phyloP scores from a whole-genome alignment of 2,329 filamentous ascomycete species.

The Nigrograna mackinnonii region DNA sequence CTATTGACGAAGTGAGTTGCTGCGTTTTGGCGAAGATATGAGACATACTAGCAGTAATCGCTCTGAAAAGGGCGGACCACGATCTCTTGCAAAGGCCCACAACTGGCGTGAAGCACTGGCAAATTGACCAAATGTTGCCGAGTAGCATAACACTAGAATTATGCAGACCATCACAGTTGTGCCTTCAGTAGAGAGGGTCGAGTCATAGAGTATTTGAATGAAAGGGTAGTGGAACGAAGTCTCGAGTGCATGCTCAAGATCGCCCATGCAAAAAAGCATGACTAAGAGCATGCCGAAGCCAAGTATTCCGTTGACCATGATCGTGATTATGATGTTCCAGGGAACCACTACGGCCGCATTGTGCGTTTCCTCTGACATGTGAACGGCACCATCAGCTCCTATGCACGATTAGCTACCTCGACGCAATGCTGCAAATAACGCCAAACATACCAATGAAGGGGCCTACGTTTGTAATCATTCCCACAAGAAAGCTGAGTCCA shows the following conservation, averaged over 20 bases:
- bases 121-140: slow-evolving; percentile 26
- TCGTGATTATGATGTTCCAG: slow-evolving; percentile 32
- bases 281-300: slow-evolving; percentile 33
- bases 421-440: too few relatives aligned
- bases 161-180: slow-evolving; percentile 48
- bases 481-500: slow-evolving; percentile 45
- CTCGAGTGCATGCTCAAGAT: slow-evolving; percentile 16
- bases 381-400: slow-evolving; percentile 1
- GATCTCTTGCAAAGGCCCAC: slow-evolving; percentile 36
- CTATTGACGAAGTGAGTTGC: too few relatives aligned
- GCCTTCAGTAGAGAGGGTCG: slow-evolving; percentile 16
- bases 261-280: slow-evolving; percentile 28
- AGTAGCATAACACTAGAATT: slow-evolving; percentile 27
- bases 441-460: slow-evolving; percentile 17
- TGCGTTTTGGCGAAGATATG: too few relatives aligned
- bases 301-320: slow-evolving; percentile 33
- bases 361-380: slow-evolving; percentile 14
- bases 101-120: slow-evolving; percentile 30
- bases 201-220: background rate
- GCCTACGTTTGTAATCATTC: slow-evolving; percentile 24
- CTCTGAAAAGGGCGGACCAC: slow-evolving; percentile 29
- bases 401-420: too few relatives aligned
- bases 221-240: background rate
- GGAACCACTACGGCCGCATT: slow-evolving; percentile 18
- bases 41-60: too few relatives aligned